Evolutionary conservation across 768 basidiomycete genomes (phyloP).

Genomic region (Tylopilus felleus): DNA sequence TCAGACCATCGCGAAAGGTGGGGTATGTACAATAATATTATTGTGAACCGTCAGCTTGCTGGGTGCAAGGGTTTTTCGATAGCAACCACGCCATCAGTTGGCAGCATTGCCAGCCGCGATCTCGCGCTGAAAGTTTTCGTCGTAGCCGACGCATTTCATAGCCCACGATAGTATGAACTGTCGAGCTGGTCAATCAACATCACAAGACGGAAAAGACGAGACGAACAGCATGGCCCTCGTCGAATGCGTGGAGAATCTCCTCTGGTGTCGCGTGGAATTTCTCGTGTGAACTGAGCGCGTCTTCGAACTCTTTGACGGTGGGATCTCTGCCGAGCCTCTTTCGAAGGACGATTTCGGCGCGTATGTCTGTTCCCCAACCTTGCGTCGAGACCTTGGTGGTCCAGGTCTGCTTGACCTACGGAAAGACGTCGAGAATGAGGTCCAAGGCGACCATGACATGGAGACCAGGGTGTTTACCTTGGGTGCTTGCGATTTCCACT

Average conservation of each 20-base stretch:
- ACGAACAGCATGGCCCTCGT: constrained; percentile 13
- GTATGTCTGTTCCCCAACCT: constrained; percentile 7
- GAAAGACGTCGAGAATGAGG: background rate
- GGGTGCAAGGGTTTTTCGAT: too few relatives aligned
- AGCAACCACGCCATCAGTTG: background rate
- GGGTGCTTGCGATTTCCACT: constrained; percentile 18
- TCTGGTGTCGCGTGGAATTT: constrained; percentile 13
- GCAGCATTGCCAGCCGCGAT: constrained; percentile 12
- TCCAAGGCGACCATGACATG: background rate
- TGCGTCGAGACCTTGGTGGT: constrained; percentile 12
- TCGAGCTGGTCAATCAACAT: background rate
- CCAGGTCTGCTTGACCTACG: constrained; percentile 22
- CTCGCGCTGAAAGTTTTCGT: constrained; percentile 20
- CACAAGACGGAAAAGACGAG: background rate
- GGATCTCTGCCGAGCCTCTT: constrained; percentile 15
- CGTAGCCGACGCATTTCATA: constrained; percentile 21
- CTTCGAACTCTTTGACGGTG: constrained; percentile 2
- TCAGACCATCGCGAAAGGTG: background rate
- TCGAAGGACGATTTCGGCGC: constrained; percentile 16
- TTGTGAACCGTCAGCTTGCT: background rate
- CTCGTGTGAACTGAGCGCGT: background rate
- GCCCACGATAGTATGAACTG: constrained; percentile 17
- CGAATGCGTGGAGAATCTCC: constrained; percentile 15
- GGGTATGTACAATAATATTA: background rate
- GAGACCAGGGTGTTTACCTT: background rate